Conservation (phyloP, 2,329 filamentous ascomycete species). For the Stemphylium lycopersici region DNA sequence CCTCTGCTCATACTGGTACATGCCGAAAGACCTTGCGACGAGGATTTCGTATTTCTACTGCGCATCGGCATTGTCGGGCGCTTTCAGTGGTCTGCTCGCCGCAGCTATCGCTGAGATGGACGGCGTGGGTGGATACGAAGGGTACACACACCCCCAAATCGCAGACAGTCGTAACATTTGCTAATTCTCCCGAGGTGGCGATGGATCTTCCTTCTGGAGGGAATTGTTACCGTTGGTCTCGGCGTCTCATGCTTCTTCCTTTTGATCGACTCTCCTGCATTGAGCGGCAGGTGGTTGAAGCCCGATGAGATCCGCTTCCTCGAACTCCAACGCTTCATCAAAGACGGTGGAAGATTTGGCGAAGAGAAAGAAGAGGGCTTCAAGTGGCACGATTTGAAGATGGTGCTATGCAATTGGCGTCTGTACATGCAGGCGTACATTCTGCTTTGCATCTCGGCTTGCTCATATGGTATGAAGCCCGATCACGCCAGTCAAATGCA, state of each 20-base stretch:
- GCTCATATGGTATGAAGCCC: slow-evolving; percentile 30
- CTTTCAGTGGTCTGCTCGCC: slow-evolving; percentile 52
- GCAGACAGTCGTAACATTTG: slow-evolving; percentile 13
- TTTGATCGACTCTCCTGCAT: slow-evolving; percentile 31
- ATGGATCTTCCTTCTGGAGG: slow-evolving; percentile 55
- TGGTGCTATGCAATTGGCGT: slow-evolving; percentile 36
- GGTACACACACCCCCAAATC: slow-evolving; percentile 51
- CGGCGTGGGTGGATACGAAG: slow-evolving; percentile 48
- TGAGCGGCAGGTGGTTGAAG: slow-evolving; percentile 26
- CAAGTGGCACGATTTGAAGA: slow-evolving; percentile 33
- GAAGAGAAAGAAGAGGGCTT: slow-evolving; percentile 26
- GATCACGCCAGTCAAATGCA: no score
- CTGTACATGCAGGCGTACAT: slow-evolving; percentile 41
- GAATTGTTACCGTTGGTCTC: slow-evolving; percentile 40
- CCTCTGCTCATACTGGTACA: slow-evolving; percentile 45
- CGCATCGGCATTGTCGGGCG: slow-evolving; percentile 47
- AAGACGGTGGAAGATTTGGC: slow-evolving; percentile 24
- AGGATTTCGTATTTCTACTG: slow-evolving; percentile 48
- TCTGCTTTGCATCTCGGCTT: slow-evolving; percentile 31
- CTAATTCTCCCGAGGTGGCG: slow-evolving; percentile 42
- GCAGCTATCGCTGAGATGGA: slow-evolving; percentile 48
- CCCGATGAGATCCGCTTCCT: slow-evolving; percentile 36
- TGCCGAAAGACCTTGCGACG: slow-evolving; percentile 41
- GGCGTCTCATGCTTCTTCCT: slow-evolving; percentile 36
- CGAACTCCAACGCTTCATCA: slow-evolving; percentile 28